A percentile compares a stretch with the other conserved stretches of the same genome.
Evolutionary conservation across 768 basidiomycete species (phyloP).

Genomic region (Termitomyces sp.): DNA sequence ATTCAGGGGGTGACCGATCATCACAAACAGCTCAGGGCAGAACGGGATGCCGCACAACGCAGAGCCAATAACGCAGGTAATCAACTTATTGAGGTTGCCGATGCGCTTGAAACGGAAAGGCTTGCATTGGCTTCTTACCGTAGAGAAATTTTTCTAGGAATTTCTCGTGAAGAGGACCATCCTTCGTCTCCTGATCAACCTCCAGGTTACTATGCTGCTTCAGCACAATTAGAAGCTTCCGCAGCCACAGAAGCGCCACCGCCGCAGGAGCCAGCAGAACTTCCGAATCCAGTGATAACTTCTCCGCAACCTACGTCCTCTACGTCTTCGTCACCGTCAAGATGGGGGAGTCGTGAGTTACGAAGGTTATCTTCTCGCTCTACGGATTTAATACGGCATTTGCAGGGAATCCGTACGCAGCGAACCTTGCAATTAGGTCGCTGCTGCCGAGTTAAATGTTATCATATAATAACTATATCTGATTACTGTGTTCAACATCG

Average conservation of each 20-base stretch:
- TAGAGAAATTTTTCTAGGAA: slow-evolving; percentile 31
- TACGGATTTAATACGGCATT: background rate
- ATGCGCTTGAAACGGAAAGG: slow-evolving; percentile 24
- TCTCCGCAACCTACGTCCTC: background rate
- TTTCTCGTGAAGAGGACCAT: slow-evolving; percentile 19
- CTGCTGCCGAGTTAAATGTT: slow-evolving; percentile 3
- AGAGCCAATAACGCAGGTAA: slow-evolving; percentile 28
- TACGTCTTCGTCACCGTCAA: background rate
- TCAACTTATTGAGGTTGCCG: slow-evolving; percentile 24
- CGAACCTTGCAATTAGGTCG: slow-evolving; percentile 12
- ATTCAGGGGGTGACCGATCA: background rate
- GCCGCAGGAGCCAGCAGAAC: background rate
- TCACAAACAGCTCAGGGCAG: slow-evolving; percentile 27
- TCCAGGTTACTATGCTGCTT: slow-evolving; percentile 26
- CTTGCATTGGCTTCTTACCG: slow-evolving; percentile 29
- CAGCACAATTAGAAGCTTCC: background rate
- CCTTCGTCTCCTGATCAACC: slow-evolving; percentile 18
- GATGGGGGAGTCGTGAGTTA: slow-evolving; percentile 32
- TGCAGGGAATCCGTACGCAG: slow-evolving; percentile 20
- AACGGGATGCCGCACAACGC: slow-evolving; percentile 27
- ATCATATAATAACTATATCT: background rate
- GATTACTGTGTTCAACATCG: too few species aligned
- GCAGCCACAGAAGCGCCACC: background rate
- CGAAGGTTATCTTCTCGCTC: background rate
- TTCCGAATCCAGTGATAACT: background rate